These are phyloP conservation scores for Arabidopsis hybrid DNA, from an alignment of 441 rosid genomes.

Conservation along the genomic window DNA sequence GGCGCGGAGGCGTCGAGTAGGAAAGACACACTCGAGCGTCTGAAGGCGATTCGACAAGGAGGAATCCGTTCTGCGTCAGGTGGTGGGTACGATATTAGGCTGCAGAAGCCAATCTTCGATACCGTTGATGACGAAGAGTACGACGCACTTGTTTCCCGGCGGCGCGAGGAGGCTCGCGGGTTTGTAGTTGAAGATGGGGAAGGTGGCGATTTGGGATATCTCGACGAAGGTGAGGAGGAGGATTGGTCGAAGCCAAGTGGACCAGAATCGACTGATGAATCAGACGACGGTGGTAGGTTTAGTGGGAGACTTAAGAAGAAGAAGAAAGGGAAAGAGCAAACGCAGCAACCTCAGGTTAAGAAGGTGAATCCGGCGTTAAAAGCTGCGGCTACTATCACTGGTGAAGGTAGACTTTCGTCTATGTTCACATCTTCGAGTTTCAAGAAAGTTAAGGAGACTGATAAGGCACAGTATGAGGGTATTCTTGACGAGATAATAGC, in stretches of 20 bases:
- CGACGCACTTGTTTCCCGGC: slow-evolving; percentile 70
- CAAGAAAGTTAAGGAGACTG: slow-evolving; percentile 67
- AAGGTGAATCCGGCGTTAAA: slow-evolving; percentile 62
- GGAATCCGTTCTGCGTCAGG: slow-evolving; percentile 68
- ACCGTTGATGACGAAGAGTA: slow-evolving; percentile 84
- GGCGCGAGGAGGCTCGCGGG: slow-evolving; percentile 75
- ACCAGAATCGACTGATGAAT: slow-evolving; percentile 71
- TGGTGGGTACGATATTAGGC: slow-evolving; percentile 65
- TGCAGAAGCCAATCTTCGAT: slow-evolving; percentile 80
- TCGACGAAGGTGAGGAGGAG: slow-evolving; percentile 90
- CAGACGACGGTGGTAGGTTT: slow-evolving; percentile 57
- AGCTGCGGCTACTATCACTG: slow-evolving; percentile 85
- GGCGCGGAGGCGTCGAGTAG: slow-evolving; percentile 63
- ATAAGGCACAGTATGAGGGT: slow-evolving; percentile 66
- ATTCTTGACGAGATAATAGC: slow-evolving; percentile 84
- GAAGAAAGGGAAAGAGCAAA: slow-evolving; percentile 50
- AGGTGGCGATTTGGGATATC: slow-evolving; percentile 79
- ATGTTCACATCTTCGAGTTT: slow-evolving; percentile 82
- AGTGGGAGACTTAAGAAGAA: slow-evolving; percentile 54
- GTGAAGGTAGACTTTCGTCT: slow-evolving; percentile 80
- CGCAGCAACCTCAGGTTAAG: slow-evolving; percentile 52
- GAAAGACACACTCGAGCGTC: slow-evolving; percentile 70
- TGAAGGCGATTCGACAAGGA: slow-evolving; percentile 70
- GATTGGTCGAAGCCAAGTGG: slow-evolving; percentile 75
- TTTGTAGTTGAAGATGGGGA: slow-evolving; percentile 86